These are phyloP conservation scores for Orbilia blumenaviensis DNA, from an alignment of 2,329 filamentous ascomycete genomes.

Conservation along the genomic window DNA sequence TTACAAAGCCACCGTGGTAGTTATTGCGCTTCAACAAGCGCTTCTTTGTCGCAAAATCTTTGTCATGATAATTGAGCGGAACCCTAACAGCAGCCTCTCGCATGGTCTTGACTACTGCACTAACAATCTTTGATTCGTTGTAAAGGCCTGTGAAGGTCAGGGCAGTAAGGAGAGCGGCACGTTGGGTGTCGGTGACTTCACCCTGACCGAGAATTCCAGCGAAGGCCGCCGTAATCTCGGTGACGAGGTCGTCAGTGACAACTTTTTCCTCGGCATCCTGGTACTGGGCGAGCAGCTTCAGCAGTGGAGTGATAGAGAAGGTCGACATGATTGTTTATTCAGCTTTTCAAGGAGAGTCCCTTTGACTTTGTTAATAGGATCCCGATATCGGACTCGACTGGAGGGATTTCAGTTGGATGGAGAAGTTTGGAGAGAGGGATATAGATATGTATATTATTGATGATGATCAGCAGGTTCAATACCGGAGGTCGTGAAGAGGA, in stretches of 20 bases:
- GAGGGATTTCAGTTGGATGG: not conserved
- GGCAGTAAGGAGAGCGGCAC: constrained; percentile 84
- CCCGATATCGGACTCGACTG: not conserved
- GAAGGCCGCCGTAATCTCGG: constrained; percentile 18
- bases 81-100: constrained; percentile 78
- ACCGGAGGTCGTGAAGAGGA: constrained; percentile 12
- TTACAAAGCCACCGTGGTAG: constrained; percentile 84
- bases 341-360: not conserved
- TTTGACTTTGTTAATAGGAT: not conserved
- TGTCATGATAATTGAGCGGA: constrained; percentile 70
- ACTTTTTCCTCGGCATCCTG: constrained; percentile 26
- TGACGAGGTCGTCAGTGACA: constrained; percentile 22
- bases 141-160: constrained; percentile 92
- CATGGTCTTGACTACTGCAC: constrained; percentile 85
- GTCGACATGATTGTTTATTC: not conserved
- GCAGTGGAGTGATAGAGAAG: constrained; percentile 39
- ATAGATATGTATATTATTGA: no score
- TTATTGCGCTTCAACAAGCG: constrained; percentile 72
- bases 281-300: constrained; percentile 47
- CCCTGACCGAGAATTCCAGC: constrained; percentile 19
- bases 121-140: constrained; percentile 82
- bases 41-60: constrained; percentile 64
- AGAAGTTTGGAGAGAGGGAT: not conserved
- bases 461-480: not conserved
- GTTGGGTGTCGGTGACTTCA: constrained; percentile 71